A percentile compares a stretch with the other conserved stretches of the same genome.
Conservation (phyloP, 257 asterid species). For the Lycium ferocissimum region DNA sequence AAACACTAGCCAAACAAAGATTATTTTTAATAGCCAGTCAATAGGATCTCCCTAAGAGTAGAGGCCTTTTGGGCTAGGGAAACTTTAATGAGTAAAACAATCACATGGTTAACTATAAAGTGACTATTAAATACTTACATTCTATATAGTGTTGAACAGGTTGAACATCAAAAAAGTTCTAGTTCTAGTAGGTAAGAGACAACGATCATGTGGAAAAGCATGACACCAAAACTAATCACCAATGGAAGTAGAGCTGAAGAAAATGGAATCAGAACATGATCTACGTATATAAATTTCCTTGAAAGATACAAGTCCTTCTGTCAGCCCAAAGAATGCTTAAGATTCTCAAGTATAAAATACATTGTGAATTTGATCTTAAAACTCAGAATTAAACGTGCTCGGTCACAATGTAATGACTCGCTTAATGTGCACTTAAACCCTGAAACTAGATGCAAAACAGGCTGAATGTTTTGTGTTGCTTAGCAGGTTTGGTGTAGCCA, state of each 20-base stretch:
- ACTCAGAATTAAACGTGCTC: neutral
- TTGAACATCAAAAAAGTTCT: conserved; percentile 4
- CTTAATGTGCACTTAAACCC: neutral
- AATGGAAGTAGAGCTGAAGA: neutral
- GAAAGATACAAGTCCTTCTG: neutral
- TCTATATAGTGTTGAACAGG: neutral
- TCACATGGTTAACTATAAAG: conserved; percentile 13
- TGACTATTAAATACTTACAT: neutral
- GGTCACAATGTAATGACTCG: neutral
- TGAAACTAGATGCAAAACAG: neutral
- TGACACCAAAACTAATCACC: neutral
- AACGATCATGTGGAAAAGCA: neutral
- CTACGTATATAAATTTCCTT: neutral
- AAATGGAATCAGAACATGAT: neutral
- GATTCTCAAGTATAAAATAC: neutral
- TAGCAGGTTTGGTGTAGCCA: neutral
- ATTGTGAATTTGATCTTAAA: neutral
- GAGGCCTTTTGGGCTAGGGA: conserved; percentile 18
- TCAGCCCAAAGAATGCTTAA: neutral
- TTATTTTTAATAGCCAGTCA: neutral
- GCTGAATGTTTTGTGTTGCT: neutral
- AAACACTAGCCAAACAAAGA: neutral
- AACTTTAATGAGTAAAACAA: neutral
- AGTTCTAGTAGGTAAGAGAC: neutral
- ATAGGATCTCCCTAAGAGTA: neutral